Evolutionary conservation across 768 basidiomycete genomes (phyloP).

Genomic region (Serendipita sp.): DNA sequence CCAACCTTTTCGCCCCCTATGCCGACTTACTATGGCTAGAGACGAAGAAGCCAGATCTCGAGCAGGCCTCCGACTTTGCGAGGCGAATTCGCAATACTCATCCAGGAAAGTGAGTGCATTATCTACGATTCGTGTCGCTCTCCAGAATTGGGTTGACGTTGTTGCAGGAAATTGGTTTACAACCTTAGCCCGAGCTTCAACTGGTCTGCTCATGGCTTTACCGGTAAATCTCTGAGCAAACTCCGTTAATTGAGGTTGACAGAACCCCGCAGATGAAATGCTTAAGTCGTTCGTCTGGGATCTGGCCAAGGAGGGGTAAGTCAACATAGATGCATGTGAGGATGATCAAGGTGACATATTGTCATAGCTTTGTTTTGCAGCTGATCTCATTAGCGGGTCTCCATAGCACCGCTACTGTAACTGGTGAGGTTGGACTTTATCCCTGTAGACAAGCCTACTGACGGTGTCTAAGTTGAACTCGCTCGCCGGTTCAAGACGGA

Average conservation of each 20-base stretch:
- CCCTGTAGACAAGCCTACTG: not conserved
- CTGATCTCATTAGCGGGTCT: constrained; percentile 81
- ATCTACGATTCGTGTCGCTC: not conserved
- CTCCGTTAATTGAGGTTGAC: not conserved
- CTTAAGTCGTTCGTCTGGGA: constrained; percentile 83
- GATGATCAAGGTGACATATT: not conserved
- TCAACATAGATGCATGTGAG: not conserved
- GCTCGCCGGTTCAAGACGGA: constrained; percentile 66
- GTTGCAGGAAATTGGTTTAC: constrained; percentile 49
- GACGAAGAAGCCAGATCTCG: constrained; percentile 73
- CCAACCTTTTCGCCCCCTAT: constrained; percentile 64
- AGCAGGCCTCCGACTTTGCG: constrained; percentile 64
- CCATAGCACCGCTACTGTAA: constrained; percentile 65
- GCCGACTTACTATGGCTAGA: constrained; percentile 88
- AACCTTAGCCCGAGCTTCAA: constrained; percentile 91
- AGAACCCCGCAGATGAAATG: constrained; percentile 30
- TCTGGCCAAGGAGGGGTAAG: constrained; percentile 70
- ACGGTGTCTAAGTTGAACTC: constrained; percentile 45
- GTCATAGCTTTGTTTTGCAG: constrained; percentile 62
- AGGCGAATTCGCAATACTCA: constrained; percentile 51
- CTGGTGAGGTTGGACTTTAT: constrained; percentile 29
- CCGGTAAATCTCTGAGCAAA: constrained; percentile 13
- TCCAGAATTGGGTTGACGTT: no score
- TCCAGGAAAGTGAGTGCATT: constrained; percentile 43
- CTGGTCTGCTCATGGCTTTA: constrained; percentile 72